phyloP scores from a whole-genome alignment of 257 asterid genomes.

The Fraxinus quadrangulata region DNA sequence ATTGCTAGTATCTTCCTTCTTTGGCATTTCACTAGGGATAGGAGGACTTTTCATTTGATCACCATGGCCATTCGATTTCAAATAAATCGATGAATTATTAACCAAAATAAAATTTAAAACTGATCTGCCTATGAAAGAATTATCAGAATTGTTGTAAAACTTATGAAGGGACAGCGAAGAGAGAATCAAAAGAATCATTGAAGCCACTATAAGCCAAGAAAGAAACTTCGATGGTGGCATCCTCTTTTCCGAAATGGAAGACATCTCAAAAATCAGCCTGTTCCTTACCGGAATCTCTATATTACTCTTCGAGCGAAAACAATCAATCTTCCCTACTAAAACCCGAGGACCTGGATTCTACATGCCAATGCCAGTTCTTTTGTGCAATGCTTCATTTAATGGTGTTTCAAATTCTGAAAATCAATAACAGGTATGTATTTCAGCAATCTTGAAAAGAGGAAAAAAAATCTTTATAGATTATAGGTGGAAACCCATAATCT shows the following conservation, averaged over 20 bases:
- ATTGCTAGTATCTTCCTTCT: slow-evolving; percentile 14
- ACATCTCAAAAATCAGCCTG: slow-evolving; percentile 31
- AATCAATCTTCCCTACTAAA: not conserved
- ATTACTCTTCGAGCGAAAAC: too few species aligned
- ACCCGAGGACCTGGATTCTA: slow-evolving; percentile 4
- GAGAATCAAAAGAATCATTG: slow-evolving; percentile 54
- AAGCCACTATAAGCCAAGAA: slow-evolving; percentile 54
- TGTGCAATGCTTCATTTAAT: not conserved
- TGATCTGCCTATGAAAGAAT: slow-evolving; percentile 38
- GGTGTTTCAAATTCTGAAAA: too few species aligned
- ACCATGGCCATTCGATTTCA: slow-evolving; percentile 14
- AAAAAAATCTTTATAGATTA: too few species aligned
- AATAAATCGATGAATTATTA: slow-evolving; percentile 35
- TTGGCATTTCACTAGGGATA: slow-evolving; percentile 19
- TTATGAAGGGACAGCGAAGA: slow-evolving; percentile 54
- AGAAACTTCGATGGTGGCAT: slow-evolving; percentile 55
- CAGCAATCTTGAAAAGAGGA: too few species aligned
- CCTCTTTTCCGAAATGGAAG: slow-evolving; percentile 51
- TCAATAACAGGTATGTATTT: too few species aligned
- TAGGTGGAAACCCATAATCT: slow-evolving; percentile 18
- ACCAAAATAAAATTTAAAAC: slow-evolving; percentile 38
- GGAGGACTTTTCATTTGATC: slow-evolving; percentile 20
- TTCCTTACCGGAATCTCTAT: not conserved
- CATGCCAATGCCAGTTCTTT: slow-evolving; percentile 4
- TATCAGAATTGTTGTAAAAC: slow-evolving; percentile 40